These are phyloP conservation scores for Gossypium turneri DNA, from an alignment of 345 rosid genomes.

Conservation along the genomic window DNA sequence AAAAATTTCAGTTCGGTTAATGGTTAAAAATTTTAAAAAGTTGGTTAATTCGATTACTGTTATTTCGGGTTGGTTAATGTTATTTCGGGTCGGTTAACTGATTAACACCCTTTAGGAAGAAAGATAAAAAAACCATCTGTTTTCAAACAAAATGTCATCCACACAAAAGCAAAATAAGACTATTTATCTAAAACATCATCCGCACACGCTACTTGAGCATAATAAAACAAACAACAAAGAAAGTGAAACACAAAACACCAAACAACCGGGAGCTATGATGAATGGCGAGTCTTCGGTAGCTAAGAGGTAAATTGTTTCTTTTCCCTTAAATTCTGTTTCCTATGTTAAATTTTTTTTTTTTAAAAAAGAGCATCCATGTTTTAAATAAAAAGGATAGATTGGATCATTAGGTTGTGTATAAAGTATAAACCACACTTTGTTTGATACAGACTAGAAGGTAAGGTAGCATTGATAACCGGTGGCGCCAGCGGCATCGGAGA, in stretches of 20 bases:
- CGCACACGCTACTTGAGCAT: background rate
- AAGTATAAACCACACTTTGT: background rate
- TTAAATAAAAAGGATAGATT: background rate
- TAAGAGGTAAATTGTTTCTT: constrained; percentile 10
- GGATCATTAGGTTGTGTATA: background rate
- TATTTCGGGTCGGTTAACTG: no score
- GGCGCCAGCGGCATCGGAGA: constrained; percentile 23
- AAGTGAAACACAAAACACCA: background rate
- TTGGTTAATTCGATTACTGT: no score
- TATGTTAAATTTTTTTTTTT: background rate
- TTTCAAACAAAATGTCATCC: background rate
- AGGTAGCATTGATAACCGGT: constrained; percentile 21
- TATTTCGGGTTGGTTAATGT: no score
- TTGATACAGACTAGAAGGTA: constrained; percentile 11
- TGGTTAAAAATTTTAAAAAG: no score
- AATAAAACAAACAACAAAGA: background rate
- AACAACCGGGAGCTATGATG: background rate
- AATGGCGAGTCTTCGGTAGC: background rate
- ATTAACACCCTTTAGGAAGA: no score
- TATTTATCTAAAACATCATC: background rate
- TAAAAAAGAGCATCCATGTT: no score
- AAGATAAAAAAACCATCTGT: no score
- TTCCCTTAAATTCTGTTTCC: background rate
- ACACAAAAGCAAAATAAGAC: background rate
- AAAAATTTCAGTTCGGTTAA: no score